Evolutionary conservation across 2,329 filamentous ascomycete genomes (phyloP).

Genomic region (Pseudofabraea citricarpa): DNA sequence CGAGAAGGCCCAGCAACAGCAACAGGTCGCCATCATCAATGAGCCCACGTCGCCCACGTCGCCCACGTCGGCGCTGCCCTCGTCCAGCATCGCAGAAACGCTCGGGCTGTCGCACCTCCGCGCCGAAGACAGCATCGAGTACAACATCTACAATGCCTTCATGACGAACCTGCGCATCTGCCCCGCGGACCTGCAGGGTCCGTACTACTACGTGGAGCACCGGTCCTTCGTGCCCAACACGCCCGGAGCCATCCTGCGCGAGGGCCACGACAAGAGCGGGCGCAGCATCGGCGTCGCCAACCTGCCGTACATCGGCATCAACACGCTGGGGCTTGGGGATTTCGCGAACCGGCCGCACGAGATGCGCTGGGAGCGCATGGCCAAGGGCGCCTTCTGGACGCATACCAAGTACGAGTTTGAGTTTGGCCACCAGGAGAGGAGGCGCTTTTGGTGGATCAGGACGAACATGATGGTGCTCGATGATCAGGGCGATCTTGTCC

Average conservation of each 20-base stretch:
- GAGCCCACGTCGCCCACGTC: too few species aligned
- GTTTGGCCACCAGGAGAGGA: conserved; percentile 7
- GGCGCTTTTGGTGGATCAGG: conserved; percentile 17
- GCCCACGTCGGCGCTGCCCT: too few species aligned
- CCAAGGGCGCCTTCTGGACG: conserved; percentile 17
- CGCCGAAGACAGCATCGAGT: conserved; percentile 15
- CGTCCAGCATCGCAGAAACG: conserved; percentile 14
- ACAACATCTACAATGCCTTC: conserved; percentile 18
- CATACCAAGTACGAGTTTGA: conserved; percentile 20
- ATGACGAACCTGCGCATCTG: conserved; percentile 19
- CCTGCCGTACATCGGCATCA: conserved; percentile 12
- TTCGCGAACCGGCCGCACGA: conserved; percentile 7
- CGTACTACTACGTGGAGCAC: conserved; percentile 19
- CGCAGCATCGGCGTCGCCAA: conserved; percentile 15
- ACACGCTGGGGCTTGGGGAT: conserved; percentile 17
- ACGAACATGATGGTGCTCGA: conserved; percentile 19
- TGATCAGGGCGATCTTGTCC: conserved; percentile 20
- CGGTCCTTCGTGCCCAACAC: conserved; percentile 15
- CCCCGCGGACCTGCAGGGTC: conserved; percentile 14
- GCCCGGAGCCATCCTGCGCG: conserved; percentile 16
- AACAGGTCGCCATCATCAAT: too few species aligned
- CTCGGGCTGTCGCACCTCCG: conserved; percentile 16
- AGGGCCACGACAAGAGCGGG: conserved; percentile 15
- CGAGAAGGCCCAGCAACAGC: too few species aligned
- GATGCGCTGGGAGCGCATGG: conserved; percentile 17